Conservation (phyloP, 2,329 filamentous ascomycete genomes). For the Apiospora rasikravindrae region DNA sequence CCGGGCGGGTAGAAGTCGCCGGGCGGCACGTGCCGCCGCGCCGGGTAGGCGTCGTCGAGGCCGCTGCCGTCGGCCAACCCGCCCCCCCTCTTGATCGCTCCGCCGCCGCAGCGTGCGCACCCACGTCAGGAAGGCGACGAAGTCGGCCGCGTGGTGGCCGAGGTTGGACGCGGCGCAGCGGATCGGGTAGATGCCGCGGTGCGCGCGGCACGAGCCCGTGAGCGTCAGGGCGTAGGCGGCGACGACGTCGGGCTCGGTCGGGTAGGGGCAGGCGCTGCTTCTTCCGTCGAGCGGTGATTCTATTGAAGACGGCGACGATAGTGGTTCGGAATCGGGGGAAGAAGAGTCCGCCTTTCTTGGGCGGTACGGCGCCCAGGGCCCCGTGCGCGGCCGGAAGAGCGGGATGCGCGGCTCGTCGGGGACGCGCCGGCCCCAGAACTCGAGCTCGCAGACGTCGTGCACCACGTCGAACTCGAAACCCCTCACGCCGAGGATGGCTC, state of each 20-base stretch:
- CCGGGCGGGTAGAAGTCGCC: slow-evolving; percentile 20
- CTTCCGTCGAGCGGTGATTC: neutral
- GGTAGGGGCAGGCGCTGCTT: neutral
- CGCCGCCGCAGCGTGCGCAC: slow-evolving; percentile 1
- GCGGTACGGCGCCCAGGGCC: neutral
- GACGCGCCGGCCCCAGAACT: slow-evolving; percentile 11
- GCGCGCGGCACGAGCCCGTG: slow-evolving; percentile 10
- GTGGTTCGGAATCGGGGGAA: neutral
- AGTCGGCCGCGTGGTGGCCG: slow-evolving; percentile 4
- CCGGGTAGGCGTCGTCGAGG: neutral
- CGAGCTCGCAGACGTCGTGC: slow-evolving; percentile 18
- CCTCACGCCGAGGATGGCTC: neutral
- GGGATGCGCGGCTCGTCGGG: slow-evolving; percentile 1
- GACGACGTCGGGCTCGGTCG: slow-evolving; percentile 8
- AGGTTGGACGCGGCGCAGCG: neutral
- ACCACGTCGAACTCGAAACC: slow-evolving; percentile 8
- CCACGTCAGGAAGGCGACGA: slow-evolving; percentile 19
- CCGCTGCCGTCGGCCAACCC: neutral
- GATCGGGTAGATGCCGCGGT: neutral
- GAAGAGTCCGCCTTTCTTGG: neutral
- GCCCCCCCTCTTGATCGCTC: neutral
- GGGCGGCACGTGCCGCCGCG: neutral
- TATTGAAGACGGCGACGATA: too few species aligned
- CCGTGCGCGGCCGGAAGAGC: slow-evolving; percentile 16
- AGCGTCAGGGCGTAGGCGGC: slow-evolving; percentile 17